Evolutionary conservation across 2,329 filamentous ascomycete genomes (phyloP).

Genomic region (Aspergillus pseudoviridinutans): DNA sequence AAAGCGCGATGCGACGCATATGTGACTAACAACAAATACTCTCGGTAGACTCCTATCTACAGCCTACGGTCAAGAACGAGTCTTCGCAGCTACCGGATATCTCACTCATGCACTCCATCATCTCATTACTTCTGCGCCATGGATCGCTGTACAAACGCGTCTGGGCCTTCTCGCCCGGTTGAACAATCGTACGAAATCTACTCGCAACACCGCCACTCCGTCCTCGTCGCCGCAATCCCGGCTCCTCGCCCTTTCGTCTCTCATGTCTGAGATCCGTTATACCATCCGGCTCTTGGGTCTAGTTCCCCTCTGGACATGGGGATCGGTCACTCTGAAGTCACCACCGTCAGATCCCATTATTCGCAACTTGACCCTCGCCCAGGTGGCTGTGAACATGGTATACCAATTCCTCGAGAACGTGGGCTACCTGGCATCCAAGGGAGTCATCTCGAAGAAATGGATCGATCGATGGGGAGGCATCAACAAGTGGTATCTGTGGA

Average conservation of each 20-base stretch:
- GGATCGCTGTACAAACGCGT: slow-evolving; percentile 38
- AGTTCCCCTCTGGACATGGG: slow-evolving; percentile 73
- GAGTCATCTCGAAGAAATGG: slow-evolving; percentile 53
- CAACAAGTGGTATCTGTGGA: slow-evolving; percentile 63
- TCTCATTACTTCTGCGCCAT: slow-evolving; percentile 53
- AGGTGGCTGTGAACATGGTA: slow-evolving; percentile 62
- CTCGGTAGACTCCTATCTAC: slow-evolving; percentile 64
- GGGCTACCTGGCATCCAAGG: slow-evolving; percentile 71
- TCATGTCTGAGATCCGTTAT: slow-evolving; percentile 51
- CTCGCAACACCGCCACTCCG: slow-evolving; percentile 30
- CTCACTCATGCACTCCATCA: slow-evolving; percentile 58
- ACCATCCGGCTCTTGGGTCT: slow-evolving; percentile 58
- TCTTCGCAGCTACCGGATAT: slow-evolving; percentile 68
- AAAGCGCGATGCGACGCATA: neutral
- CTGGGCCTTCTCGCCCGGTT: slow-evolving; percentile 41
- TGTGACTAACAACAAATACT: slow-evolving; percentile 13
- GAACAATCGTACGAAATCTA: slow-evolving; percentile 6
- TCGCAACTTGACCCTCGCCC: slow-evolving; percentile 58
- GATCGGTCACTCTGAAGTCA: slow-evolving; percentile 57
- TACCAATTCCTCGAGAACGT: slow-evolving; percentile 83
- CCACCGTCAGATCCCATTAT: slow-evolving; percentile 43
- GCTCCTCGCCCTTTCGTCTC: slow-evolving; percentile 43
- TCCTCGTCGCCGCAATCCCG: slow-evolving; percentile 42
- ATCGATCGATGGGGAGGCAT: slow-evolving; percentile 49
- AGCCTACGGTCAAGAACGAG: slow-evolving; percentile 64